These are phyloP conservation scores for Hanseniaspora vineae DNA, from an alignment of 805 yeast genomes.

Conservation along the genomic window DNA sequence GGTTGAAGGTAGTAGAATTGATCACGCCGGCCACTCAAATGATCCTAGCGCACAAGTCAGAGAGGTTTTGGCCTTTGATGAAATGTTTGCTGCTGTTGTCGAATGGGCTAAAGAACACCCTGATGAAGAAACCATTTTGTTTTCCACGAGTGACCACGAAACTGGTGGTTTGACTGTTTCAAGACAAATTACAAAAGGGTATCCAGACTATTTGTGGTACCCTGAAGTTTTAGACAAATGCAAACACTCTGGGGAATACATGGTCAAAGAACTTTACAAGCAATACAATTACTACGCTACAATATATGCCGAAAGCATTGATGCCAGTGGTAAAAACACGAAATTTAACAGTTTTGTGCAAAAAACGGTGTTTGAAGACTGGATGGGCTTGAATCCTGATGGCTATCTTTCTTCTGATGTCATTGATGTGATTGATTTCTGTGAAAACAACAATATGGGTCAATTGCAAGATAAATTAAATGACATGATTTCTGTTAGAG, in stretches of 20 bases:
- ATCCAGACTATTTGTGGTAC: conserved; percentile 83
- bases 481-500: conserved; percentile 62
- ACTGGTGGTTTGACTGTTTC: conserved; percentile 91
- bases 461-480: conserved; percentile 37
- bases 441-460: conserved; percentile 17
- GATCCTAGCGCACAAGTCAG: conserved; percentile 92
- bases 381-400: conserved; percentile 40
- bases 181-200: conserved; percentile 50
- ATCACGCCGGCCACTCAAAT: conserved; percentile 89
- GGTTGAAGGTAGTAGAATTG: conserved; percentile 88
- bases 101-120: conserved; percentile 48
- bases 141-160: conserved; percentile 88
- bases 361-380: conserved; percentile 42
- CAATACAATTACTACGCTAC: conserved; percentile 18
- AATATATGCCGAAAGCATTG: conserved; percentile 20
- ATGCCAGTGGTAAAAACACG: conserved; percentile 9
- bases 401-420: conserved; percentile 48
- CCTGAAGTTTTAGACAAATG: conserved; percentile 66
- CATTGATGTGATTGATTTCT: conserved; percentile 25
- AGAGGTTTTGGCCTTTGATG: conserved; percentile 80
- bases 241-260: conserved; percentile 64
- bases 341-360: conserved; percentile 33
- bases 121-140: conserved; percentile 63
- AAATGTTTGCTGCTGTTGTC: conserved; percentile 61
- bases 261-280: conserved; percentile 28